phyloP scores from a whole-genome alignment of 2,329 filamentous ascomycete species.

The Phaeosphaeriaceae sp. region DNA sequence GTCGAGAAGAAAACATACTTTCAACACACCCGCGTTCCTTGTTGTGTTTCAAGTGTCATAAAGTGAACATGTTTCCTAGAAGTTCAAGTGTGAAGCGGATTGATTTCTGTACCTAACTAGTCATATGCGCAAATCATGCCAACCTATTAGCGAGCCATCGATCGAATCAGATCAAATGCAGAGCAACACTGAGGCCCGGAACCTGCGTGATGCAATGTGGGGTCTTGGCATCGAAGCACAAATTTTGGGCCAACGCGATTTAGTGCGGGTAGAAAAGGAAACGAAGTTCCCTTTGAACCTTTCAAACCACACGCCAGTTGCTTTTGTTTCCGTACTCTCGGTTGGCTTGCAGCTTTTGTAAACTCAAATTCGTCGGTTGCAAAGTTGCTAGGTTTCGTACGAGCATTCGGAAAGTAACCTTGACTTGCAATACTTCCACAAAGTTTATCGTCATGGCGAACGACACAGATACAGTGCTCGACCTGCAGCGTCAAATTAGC shows the following conservation, averaged over 20 bases:
- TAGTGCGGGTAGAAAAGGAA: slow-evolving; percentile 27
- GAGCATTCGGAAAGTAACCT: too few relatives aligned
- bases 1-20: too few relatives aligned
- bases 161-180: background rate
- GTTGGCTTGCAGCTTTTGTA: too few relatives aligned
- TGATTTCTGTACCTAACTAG: too few relatives aligned
- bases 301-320: background rate
- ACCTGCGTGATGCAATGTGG: slow-evolving; percentile 24
- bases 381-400: background rate
- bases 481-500: slow-evolving; percentile 30
- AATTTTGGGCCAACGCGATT: slow-evolving; percentile 30
- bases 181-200: background rate
- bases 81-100: too few relatives aligned
- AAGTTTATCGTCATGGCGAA: slow-evolving; percentile 16
- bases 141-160: background rate
- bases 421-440: slow-evolving; percentile 7
- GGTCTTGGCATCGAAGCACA: slow-evolving; percentile 29
- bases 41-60: too few relatives aligned
- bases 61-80: too few relatives aligned
- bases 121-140: too few relatives aligned
- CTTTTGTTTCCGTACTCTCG: too few relatives aligned
- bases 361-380: background rate
- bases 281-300: background rate
- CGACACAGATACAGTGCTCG: slow-evolving; percentile 25
- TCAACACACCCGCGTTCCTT: too few relatives aligned